These are phyloP conservation scores for Lepidopterella palustris DNA, from an alignment of 495 filamentous ascomycete species.

Conservation along the genomic window DNA sequence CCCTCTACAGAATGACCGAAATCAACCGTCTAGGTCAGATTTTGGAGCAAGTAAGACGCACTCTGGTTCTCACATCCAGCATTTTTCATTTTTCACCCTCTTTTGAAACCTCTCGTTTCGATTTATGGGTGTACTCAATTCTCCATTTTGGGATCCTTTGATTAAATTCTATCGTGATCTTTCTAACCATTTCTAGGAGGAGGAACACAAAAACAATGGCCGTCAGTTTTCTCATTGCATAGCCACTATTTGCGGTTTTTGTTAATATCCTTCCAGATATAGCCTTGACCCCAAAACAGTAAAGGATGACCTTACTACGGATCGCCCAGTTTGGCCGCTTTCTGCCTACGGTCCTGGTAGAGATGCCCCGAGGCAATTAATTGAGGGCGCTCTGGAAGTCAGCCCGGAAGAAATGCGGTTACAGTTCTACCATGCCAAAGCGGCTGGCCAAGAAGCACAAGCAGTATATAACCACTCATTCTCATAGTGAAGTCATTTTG, in stretches of 20 bases:
- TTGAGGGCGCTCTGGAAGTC: constrained; percentile 75
- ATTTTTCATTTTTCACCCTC: too few relatives aligned
- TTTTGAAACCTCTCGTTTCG: too few relatives aligned
- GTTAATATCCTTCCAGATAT: constrained; percentile 37
- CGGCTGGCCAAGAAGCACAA: constrained; percentile 54
- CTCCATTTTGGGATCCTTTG: too few relatives aligned
- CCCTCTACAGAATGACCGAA: constrained; percentile 33
- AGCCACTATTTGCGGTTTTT: too few relatives aligned
- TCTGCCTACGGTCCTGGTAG: constrained; percentile 70
- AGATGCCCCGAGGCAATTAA: constrained; percentile 69
- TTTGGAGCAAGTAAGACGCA: constrained; percentile 5
- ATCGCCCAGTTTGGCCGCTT: constrained; percentile 74
- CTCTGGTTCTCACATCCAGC: constrained; percentile 6
- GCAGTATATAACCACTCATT: constrained; percentile 44
- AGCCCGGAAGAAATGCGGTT: constrained; percentile 77
- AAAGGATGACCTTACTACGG: constrained; percentile 56
- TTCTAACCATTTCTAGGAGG: too few relatives aligned
- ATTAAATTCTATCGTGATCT: too few relatives aligned
- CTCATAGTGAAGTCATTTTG: not conserved
- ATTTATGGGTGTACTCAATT: too few relatives aligned
- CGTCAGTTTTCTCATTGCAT: too few relatives aligned
- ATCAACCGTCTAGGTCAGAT: constrained; percentile 28
- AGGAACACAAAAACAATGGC: too few relatives aligned
- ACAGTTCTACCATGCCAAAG: constrained; percentile 54
- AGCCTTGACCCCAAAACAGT: constrained; percentile 51